Evolutionary conservation across 768 basidiomycete species (phyloP).

Genomic region (Neoboletus magnificus): DNA sequence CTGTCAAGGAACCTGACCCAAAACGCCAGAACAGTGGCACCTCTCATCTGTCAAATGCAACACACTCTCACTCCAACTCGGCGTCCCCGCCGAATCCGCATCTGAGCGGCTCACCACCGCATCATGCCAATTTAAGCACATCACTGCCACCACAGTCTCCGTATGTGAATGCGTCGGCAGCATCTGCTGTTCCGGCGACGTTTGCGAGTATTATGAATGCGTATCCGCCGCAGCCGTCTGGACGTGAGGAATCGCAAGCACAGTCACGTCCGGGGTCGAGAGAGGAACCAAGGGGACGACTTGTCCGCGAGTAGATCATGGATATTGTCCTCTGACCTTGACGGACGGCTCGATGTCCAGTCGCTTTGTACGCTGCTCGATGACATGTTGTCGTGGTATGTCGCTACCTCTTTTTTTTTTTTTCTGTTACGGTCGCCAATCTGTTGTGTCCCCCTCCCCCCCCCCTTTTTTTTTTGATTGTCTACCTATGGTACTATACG

Average conservation of each 20-base stretch:
- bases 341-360: neutral
- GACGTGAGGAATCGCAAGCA: constrained; percentile 21
- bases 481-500: too few relatives aligned
- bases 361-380: constrained; percentile 5
- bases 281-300: constrained; percentile 19
- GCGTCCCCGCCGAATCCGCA: constrained; percentile 25
- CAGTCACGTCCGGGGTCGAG: constrained; percentile 28
- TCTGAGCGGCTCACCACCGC: constrained; percentile 18
- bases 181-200: constrained; percentile 44
- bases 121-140: constrained; percentile 6
- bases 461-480: neutral
- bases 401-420: neutral
- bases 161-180: constrained; percentile 16
- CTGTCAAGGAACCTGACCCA: constrained; percentile 15
- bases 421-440: neutral
- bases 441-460: neutral
- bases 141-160: constrained; percentile 5
- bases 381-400: neutral
- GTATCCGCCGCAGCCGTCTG: constrained; percentile 42
- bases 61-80: constrained; percentile 15
- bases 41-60: constrained; percentile 10
- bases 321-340: neutral
- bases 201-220: constrained; percentile 73
- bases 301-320: constrained; percentile 13
- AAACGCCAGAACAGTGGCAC: constrained; percentile 16